phyloP scores from a whole-genome alignment of 2,329 filamentous ascomycete genomes.

The Tolypocladium guangdongense region DNA sequence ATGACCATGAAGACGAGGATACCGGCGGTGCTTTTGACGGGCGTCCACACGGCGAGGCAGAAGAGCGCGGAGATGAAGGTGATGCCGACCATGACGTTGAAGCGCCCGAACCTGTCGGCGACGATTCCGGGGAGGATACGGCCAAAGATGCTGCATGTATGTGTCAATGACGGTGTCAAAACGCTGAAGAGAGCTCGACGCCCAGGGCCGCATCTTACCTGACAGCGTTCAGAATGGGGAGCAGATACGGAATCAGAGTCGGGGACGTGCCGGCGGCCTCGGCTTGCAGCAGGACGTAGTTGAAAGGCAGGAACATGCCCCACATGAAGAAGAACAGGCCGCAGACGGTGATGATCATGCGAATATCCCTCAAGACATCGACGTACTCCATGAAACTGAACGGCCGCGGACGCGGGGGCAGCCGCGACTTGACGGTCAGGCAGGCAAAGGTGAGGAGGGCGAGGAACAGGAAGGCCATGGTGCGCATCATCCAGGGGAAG shows the following conservation, averaged over 20 bases:
- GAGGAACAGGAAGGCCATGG: constrained; percentile 35
- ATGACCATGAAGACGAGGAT: constrained; percentile 55
- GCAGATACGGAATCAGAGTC: constrained; percentile 31
- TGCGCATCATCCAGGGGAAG: constrained; percentile 38
- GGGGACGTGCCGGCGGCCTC: constrained; percentile 29
- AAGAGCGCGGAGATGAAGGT: constrained; percentile 35
- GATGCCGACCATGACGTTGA: constrained; percentile 40
- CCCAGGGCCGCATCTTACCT: constrained; percentile 20
- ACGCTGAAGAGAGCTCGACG: neutral
- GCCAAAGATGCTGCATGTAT: constrained; percentile 30
- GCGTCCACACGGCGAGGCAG: constrained; percentile 37
- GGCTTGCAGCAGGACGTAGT: constrained; percentile 40
- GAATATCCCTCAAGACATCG: constrained; percentile 32
- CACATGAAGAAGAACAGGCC: constrained; percentile 44
- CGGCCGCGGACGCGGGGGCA: constrained; percentile 33
- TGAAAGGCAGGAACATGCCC: constrained; percentile 44
- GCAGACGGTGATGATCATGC: constrained; percentile 29
- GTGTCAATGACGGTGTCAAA: neutral
- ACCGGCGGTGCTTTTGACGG: constrained; percentile 37
- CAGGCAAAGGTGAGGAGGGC: constrained; percentile 22
- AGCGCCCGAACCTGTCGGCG: constrained; percentile 33
- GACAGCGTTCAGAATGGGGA: constrained; percentile 47
- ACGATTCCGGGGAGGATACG: constrained; percentile 39
- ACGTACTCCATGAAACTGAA: constrained; percentile 36
- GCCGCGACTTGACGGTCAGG: constrained; percentile 25